These are phyloP conservation scores for Astrephomene gubernaculifera DNA, from an alignment of 139 green algal species.

Conservation along the genomic window DNA sequence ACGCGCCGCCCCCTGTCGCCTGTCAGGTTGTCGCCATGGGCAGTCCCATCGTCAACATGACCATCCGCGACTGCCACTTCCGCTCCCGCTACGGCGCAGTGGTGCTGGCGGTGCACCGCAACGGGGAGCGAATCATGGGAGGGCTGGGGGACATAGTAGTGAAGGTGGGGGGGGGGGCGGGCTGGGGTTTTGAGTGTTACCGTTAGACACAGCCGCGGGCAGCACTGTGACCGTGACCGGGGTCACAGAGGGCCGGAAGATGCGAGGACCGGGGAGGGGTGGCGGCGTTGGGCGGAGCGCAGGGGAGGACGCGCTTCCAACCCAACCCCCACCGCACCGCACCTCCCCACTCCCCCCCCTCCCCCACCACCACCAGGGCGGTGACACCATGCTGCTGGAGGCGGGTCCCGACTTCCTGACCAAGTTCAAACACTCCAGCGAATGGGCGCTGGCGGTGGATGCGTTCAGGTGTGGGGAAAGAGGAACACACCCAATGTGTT, in stretches of 20 bases:
- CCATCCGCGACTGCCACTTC: constrained; percentile 45
- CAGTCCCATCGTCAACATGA: constrained; percentile 38
- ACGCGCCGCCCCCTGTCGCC: neutral
- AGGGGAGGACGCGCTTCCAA: neutral
- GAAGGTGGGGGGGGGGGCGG: constrained; percentile 23
- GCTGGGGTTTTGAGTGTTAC: too few relatives aligned
- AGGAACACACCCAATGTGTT: too few relatives aligned
- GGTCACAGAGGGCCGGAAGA: too few relatives aligned
- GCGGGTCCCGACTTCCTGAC: constrained; percentile 43
- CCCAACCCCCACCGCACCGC: neutral
- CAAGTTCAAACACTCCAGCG: constrained; percentile 25
- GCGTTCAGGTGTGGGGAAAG: constrained; percentile 53
- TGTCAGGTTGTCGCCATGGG: constrained; percentile 30
- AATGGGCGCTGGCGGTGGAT: constrained; percentile 44
- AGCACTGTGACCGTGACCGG: too few relatives aligned
- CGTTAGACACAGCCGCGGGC: too few relatives aligned
- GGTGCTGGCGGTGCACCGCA: constrained; percentile 50
- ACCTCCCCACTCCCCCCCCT: neutral
- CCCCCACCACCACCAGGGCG: constrained; percentile 21
- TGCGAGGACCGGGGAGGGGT: neutral
- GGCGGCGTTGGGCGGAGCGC: neutral
- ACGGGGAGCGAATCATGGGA: constrained; percentile 34
- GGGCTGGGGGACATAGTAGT: constrained; percentile 48
- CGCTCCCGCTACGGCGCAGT: constrained; percentile 45
- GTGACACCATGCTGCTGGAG: constrained; percentile 74